Evolutionary conservation across 2,329 filamentous ascomycete species (phyloP), one percentile per base, ranked within the genome.

Genomic region (Penicillium sp.): DNA sequence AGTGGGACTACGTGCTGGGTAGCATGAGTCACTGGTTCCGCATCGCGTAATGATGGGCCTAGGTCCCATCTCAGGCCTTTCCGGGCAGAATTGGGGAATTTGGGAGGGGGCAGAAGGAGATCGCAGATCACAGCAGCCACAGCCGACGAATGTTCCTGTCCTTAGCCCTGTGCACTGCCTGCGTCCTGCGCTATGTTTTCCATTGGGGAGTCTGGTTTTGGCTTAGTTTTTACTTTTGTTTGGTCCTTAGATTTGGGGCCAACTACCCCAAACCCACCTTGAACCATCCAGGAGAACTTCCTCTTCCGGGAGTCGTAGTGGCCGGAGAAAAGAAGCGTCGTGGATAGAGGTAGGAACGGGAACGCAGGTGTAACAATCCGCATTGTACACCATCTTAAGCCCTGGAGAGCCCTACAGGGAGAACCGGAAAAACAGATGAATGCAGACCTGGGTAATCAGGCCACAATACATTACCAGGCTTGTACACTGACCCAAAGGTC

Each of bases 91-190:
- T 54, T 53, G 51, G 56, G 54, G 53, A 54, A 53, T 57, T 47
- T 39, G 18, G 24, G 41, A 12, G 23, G 15, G n/a, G 41, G 23
- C 13, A 15, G n/a, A 16, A n/a, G 41, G 23, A 28, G 39, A 42
- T 42, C 21, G 24, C 8, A 51, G 59, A 62, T 62, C 56, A 52
- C 33, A 54, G 57, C 59, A 58, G 56, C 59, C 59, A 61, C 59
- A 57, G 23, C 59, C 59, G 59, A 43, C 16, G 41, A 42, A 42
- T 42, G 41, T 16, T 15, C 41, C 36, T 39, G 9, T 39, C 6
- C 34, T 18, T 38, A 39, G 36, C 36, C 36, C 18, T 39, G 34
- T 21, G 6, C 34, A 36, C 34, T 36, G n/a, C 34, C 33, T 34
- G 13, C 33, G 18, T 36, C n/a, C 34, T 36, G 34, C 34, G 10